Conservation (phyloP, 164 flowering plant genomes). For the Tinospora cordifolia region DNA sequence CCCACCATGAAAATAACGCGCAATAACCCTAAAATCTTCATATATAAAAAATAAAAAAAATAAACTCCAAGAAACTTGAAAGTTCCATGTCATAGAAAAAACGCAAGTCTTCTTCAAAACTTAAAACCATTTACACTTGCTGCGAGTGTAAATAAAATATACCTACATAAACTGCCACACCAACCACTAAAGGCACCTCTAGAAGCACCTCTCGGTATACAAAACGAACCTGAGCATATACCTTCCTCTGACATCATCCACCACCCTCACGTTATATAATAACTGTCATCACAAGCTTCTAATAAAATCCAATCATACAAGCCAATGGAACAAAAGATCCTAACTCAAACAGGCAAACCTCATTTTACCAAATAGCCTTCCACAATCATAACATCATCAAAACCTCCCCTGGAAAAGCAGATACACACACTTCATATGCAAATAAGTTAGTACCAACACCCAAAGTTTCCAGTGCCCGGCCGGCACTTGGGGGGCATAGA, state of each 20-base stretch:
- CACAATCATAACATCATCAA: slow-evolving; percentile 17
- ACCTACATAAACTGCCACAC: not conserved
- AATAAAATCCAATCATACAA: not conserved
- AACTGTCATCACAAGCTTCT: not conserved
- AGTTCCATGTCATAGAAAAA: too few species aligned
- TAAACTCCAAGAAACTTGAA: too few species aligned
- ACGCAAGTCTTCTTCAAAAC: not conserved
- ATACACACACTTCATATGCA: slow-evolving; percentile 31
- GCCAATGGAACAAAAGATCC: not conserved
- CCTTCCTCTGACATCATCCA: not conserved
- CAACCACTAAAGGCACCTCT: not conserved
- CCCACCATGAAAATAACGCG: too few species aligned
- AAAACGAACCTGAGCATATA: not conserved
- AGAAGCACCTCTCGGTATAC: not conserved
- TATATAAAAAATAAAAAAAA: too few species aligned
- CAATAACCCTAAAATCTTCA: too few species aligned
- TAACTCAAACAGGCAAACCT: not conserved
- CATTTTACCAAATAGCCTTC: slow-evolving; percentile 3
- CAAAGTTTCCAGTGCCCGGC: slow-evolving; percentile 43
- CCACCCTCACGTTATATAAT: not conserved
- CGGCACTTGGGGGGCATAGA: slow-evolving; percentile 27
- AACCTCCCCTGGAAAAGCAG: slow-evolving; percentile 16
- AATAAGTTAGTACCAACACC: slow-evolving; percentile 39
- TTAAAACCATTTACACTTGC: not conserved
- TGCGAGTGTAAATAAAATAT: not conserved